Conservation (phyloP, 208 protist species). For the Polymyxa betae region DNA sequence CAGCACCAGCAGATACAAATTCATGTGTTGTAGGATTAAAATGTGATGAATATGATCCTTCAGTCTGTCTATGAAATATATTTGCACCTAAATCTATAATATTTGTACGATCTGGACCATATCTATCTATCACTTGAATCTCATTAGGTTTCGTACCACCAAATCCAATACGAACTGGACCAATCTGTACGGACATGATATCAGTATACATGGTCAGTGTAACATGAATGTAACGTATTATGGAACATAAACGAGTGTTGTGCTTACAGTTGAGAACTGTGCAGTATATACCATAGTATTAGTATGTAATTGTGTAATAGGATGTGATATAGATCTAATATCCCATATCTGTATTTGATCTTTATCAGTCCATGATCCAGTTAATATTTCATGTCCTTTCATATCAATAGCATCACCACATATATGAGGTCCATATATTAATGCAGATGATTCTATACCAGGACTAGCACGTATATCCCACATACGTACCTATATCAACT, state of each 20-base stretch:
- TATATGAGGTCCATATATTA: neutral
- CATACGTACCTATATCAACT: too few relatives aligned
- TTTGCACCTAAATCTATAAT: neutral
- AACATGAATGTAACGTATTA: neutral
- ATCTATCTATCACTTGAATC: neutral
- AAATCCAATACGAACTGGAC: neutral
- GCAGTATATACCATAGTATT: slow-evolving; percentile 6
- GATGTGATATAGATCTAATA: neutral
- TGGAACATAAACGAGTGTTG: too few relatives aligned
- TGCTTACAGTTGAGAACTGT: slow-evolving; percentile 9
- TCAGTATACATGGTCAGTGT: neutral
- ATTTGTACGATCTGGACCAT: neutral
- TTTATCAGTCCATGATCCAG: neutral
- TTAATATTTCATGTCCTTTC: neutral
- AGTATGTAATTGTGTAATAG: neutral
- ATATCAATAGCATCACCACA: slow-evolving; percentile 50
- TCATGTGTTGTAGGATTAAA: neutral
- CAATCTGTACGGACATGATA: neutral
- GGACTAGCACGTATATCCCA: neutral
- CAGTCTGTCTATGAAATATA: neutral
- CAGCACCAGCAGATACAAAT: neutral
- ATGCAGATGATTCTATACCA: neutral
- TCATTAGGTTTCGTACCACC: slow-evolving; percentile 26
- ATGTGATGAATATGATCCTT: slow-evolving; percentile 3
- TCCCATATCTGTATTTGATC: slow-evolving; percentile 16